Evolutionary conservation across 2,329 filamentous ascomycete genomes (phyloP).

Genomic region (Periconia digitata): DNA sequence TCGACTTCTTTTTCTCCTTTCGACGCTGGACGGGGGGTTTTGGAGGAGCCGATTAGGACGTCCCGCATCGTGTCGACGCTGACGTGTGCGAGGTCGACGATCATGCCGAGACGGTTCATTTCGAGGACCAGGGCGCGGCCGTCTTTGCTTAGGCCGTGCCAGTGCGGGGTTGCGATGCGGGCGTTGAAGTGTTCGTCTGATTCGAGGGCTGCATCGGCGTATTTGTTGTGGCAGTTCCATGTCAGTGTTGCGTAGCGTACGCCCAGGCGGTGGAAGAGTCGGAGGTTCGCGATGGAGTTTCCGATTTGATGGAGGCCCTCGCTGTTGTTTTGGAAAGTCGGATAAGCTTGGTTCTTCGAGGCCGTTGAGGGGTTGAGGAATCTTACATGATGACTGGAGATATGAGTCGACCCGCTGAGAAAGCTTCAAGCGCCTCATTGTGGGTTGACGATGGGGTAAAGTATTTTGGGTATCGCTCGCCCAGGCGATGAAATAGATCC

Average conservation of each 20-base stretch:
- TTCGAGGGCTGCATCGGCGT: conserved; percentile 79
- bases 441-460: conserved; percentile 68
- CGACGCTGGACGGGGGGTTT: no score
- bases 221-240: conserved; percentile 91
- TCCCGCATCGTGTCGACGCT: conserved; percentile 82
- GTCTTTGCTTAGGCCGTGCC: conserved; percentile 70
- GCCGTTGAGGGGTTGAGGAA: no score
- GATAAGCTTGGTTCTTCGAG: no score
- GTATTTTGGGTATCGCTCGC: conserved; percentile 63
- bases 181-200: conserved; percentile 46
- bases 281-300: conserved; percentile 75
- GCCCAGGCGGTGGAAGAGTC: conserved; percentile 74
- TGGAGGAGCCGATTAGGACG: conserved; percentile 63
- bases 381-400: conserved; percentile 41
- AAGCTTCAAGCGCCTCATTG: conserved; percentile 61
- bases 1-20: conserved; percentile 42
- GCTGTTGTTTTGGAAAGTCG: no score
- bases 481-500: conserved; percentile 69
- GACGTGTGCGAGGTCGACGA: conserved; percentile 86
- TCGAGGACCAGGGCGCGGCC: conserved; percentile 73
- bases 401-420: conserved; percentile 39
- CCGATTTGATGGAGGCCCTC: conserved; percentile 87
- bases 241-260: conserved; percentile 87
- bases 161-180: conserved; percentile 56
- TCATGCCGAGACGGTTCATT: conserved; percentile 93